phyloP scores from a whole-genome alignment of 768 basidiomycete species.

The Auriscalpium vulgare region DNA sequence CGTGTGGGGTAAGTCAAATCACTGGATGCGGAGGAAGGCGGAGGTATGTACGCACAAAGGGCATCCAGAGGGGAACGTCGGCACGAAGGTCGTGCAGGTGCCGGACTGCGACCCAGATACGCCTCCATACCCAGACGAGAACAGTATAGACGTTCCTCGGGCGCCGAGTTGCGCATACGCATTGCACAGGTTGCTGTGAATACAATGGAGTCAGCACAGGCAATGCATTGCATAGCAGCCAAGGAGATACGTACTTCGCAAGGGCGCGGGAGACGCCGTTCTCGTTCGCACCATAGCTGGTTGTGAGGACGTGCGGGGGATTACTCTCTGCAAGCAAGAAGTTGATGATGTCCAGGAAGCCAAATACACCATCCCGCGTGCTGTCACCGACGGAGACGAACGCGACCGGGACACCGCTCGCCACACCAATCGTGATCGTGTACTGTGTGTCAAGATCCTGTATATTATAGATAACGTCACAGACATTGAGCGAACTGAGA shows the following conservation, averaged over 20 bases:
- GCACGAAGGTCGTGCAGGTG: slow-evolving; percentile 12
- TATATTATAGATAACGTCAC: background rate
- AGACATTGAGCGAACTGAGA: background rate
- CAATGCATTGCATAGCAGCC: background rate
- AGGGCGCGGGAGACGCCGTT: background rate
- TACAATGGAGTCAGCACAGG: background rate
- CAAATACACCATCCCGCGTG: slow-evolving; percentile 15
- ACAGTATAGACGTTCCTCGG: slow-evolving; percentile 12
- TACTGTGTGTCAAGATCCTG: slow-evolving; percentile 19
- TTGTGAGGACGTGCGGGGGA: slow-evolving; percentile 11
- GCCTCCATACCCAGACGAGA: slow-evolving; percentile 17
- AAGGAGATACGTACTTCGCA: slow-evolving; percentile 1
- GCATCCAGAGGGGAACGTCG: slow-evolving; percentile 17
- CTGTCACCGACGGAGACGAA: slow-evolving; percentile 21
- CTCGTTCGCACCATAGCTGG: slow-evolving; percentile 10
- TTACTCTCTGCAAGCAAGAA: slow-evolving; percentile 7
- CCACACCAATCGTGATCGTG: slow-evolving; percentile 15
- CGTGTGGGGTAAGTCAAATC: no score
- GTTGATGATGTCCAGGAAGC: slow-evolving; percentile 13
- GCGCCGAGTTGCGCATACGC: slow-evolving; percentile 12
- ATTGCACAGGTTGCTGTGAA: slow-evolving; percentile 10
- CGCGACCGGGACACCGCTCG: slow-evolving; percentile 16
- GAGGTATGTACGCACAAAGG: slow-evolving; percentile 6
- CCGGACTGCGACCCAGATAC: slow-evolving; percentile 13
- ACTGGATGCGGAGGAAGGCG: background rate